A percentile compares a stretch with the other conserved stretches of the same genome.
Conservation (phyloP, 2,329 filamentous ascomycete species). For the Penicillium sp. region DNA sequence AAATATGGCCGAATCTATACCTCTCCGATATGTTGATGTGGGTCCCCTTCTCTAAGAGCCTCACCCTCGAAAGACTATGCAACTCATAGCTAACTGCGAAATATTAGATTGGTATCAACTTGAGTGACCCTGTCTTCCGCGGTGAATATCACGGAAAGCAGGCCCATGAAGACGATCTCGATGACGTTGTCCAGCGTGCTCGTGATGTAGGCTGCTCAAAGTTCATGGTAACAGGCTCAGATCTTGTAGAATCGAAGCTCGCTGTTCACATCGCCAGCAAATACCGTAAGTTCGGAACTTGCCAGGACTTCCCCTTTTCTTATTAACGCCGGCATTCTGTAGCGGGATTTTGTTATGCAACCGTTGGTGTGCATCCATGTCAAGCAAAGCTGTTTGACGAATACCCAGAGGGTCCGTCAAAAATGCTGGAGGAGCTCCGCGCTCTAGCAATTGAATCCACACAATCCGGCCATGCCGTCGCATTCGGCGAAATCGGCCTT, state of each 20-base stretch:
- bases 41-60: constrained; percentile 20
- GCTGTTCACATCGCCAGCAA: constrained; percentile 71
- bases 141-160: constrained; percentile 81
- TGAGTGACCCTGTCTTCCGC: constrained; percentile 86
- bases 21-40: constrained; percentile 51
- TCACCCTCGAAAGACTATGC: not conserved
- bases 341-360: constrained; percentile 83
- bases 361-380: constrained; percentile 92
- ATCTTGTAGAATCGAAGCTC: constrained; percentile 72
- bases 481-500: constrained; percentile 92
- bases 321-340: not conserved
- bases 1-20: constrained; percentile 39
- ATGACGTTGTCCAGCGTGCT: constrained; percentile 75
- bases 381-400: constrained; percentile 74
- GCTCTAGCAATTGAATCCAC: constrained; percentile 63
- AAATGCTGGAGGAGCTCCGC: constrained; percentile 59
- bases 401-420: constrained; percentile 47
- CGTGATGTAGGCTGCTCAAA: constrained; percentile 77
- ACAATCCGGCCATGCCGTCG: constrained; percentile 61
- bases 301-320: not conserved
- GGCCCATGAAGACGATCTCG: constrained; percentile 48
- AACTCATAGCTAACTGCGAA: constrained; percentile 15
- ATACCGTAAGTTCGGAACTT: constrained; percentile 61
- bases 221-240: constrained; percentile 90
- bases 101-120: constrained; percentile 80